Evolutionary conservation across 208 protist genomes (phyloP), one percentile per base, ranked within the genome.

Genomic region (Endotrypanum monterogeii): DNA sequence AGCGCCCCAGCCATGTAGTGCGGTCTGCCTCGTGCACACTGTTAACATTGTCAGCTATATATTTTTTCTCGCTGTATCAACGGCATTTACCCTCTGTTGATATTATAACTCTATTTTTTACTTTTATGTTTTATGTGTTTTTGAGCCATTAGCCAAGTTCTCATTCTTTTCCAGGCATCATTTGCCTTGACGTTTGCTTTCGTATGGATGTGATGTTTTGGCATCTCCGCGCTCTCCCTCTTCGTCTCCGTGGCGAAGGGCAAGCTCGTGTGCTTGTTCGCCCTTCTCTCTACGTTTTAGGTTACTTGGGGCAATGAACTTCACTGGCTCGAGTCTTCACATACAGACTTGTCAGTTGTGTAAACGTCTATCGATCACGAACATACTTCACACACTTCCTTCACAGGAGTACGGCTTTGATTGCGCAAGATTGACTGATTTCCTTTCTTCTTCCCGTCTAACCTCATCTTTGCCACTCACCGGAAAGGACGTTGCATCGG

Each of bases 1-100:
- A 85, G 86, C 61, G 74, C 88, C 20, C 88, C 88, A 35, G 54
- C 67, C 46, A 41, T 71, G 51, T 71, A 71, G 67, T 25, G 28
- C 62, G 11, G 20, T 65, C 2, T 63, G 18, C 35, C 28, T 41
- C 9, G 58, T n/a, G 20, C 46, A 20, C 58, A 12, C 20, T 46
- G 32, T 37, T 46, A 37, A 46, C 16, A 37, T n/a, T 50, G 44
- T 12, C 46, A 25, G 25, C 28, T 28, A 68, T 12, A 20, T 9
- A n/a, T 23, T 11, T 39, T 20, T 54, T 54, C 63, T 23, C 54
- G 4, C 14, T 54, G 12, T 39, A 32, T n/a, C n/a, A n/a, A n/a
- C n/a, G n/a, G n/a, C n/a, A 39, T 54, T 2, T 9, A 3, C n/a
- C 8, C 52, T 23, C 32, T 12, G n/a, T 44, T 20, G n/a, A 8